These are phyloP conservation scores for Sequoiadendron giganteum DNA, from an alignment of 75 land plant species.

Conservation along the genomic window DNA sequence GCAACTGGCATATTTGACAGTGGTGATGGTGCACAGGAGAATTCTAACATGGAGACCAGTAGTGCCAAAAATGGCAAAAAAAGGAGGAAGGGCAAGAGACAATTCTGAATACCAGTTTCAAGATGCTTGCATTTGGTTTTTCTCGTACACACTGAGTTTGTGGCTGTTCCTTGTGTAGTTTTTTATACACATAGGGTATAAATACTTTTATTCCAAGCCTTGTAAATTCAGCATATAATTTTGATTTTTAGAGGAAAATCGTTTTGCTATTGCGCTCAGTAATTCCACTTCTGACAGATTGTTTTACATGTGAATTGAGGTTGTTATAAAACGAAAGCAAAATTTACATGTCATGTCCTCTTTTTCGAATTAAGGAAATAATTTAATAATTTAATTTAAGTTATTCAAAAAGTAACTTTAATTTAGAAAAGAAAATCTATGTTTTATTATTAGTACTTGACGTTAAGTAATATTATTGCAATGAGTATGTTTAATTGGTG, in stretches of 20 bases:
- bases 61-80: constrained; percentile 45
- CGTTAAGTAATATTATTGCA: no score
- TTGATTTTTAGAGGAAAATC: background rate
- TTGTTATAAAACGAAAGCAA: no score
- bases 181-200: background rate
- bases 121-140: background rate
- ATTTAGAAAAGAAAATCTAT: no score
- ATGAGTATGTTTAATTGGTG: no score
- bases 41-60: constrained; percentile 26
- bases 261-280: background rate
- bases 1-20: constrained; percentile 68
- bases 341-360: no score
- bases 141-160: background rate
- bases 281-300: background rate
- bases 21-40: constrained; percentile 26
- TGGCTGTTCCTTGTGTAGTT: background rate
- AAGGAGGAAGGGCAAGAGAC: constrained; percentile 88
- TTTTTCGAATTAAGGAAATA: no score
- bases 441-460: no score
- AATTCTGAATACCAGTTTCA: constrained; percentile 39
- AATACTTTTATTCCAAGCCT: background rate
- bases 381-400: no score
- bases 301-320: background rate
- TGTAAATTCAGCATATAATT: background rate
- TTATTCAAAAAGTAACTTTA: no score